Base-by-base conservation (phyloP, 345 rosid genomes). In the Alliaria petiolata region DNA sequence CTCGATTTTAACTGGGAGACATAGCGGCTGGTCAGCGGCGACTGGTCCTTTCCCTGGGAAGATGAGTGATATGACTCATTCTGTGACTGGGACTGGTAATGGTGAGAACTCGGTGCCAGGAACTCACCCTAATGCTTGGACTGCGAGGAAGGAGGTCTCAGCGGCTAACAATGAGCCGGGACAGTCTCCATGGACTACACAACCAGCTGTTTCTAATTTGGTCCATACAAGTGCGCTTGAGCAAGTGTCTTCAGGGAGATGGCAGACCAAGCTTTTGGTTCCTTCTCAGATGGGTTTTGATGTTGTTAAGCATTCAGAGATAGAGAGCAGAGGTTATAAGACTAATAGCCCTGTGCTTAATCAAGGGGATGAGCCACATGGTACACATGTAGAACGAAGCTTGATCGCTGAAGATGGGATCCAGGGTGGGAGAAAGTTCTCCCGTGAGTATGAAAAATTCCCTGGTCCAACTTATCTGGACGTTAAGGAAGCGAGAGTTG, bases 201-300 rank as follows among this genome's bases (percentile, higher is more conserved):
- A 80, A 62, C 81, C 69, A 63, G 76, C 85, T 58, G 78, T 76
- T 76, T 86, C 87, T 1, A 87, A 80, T 78, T 78, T 89, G 78
- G 87, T 81, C 65, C 83, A 84, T 75, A 83, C 91, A 36, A 86
- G 85, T 83, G 96, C 89, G 8, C 67, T 85, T 49, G 93, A 91
- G 15, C 90, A 89, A 74, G 84, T 85, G 17, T 84, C 91, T 61
- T 91, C 93, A 0, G 90, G 93, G 53, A 79, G 88, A 82, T 91
- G 93, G 93, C 93, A 87, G 73, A 77, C 87, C 0, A 85, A 85
- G 65, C 86, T 59, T 40, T 80, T 85, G 55, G 79, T 69, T 14
- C 88, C 86, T 72, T 78, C 67, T 70, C 76, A 57, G 57, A 64
- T 50, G 39, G 71, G 36, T 36, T 46, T 26, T 44, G 89, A 86